Conservation (phyloP, 495 filamentous ascomycete species). For the Neurospora sp. region DNA sequence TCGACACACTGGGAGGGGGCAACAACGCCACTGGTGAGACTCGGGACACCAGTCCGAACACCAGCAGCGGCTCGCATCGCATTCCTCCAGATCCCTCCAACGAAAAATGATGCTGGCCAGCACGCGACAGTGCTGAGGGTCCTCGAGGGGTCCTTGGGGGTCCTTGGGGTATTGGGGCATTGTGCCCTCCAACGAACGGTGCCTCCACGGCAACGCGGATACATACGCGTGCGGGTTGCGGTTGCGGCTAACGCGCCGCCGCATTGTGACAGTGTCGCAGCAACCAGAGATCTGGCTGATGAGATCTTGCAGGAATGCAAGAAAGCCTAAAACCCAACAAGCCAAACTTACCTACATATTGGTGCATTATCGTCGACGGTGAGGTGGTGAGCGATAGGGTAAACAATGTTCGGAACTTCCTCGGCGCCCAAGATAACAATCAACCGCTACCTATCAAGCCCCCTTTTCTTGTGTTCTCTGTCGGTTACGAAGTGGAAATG, state of each 20-base stretch:
- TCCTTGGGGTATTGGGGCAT: not conserved
- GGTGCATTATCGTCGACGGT: not conserved
- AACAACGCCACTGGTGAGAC: slow-evolving; percentile 10
- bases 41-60: not conserved
- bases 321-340: not conserved
- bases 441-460: not conserved
- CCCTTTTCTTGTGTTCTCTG: not conserved
- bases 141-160: not conserved
- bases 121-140: not conserved
- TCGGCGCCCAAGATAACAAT: not conserved
- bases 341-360: not conserved
- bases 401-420: not conserved
- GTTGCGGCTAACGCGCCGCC: not conserved
- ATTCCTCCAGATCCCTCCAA: not conserved
- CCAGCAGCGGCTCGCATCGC: not conserved
- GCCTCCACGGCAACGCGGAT: not conserved
- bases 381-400: not conserved
- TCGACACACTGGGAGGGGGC: slow-evolving; percentile 13
- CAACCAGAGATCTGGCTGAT: not conserved
- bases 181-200: not conserved
- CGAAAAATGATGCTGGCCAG: not conserved
- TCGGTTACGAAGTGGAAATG: not conserved
- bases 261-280: not conserved
- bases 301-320: not conserved
- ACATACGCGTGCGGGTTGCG: not conserved